Evolutionary conservation across 768 basidiomycete genomes (phyloP).

Genomic region (Sarcodon sp.): DNA sequence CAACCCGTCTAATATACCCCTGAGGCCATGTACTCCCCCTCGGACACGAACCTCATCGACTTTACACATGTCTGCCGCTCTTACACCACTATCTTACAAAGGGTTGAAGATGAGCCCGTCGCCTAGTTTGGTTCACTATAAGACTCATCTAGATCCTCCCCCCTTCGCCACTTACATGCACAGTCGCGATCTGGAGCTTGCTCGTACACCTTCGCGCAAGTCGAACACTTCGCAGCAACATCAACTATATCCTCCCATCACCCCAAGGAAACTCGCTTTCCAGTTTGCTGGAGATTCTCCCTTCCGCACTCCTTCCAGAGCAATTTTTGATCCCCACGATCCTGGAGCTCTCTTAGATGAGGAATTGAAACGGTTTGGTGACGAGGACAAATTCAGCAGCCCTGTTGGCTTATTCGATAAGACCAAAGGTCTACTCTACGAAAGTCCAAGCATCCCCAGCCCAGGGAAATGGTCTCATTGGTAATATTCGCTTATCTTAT

Average conservation of each 20-base stretch:
- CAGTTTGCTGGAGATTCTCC: conserved; percentile 17
- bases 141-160: conserved; percentile 54
- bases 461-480: conserved; percentile 22
- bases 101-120: conserved; percentile 62
- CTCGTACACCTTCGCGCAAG: conserved; percentile 33
- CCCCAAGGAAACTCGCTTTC: conserved; percentile 35
- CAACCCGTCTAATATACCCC: conserved; percentile 20
- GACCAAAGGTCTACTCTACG: conserved; percentile 48
- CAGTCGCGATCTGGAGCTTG: conserved; percentile 11
- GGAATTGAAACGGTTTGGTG: conserved; percentile 40
- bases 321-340: conserved; percentile 62
- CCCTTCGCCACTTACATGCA: conserved; percentile 19
- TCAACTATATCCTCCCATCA: conserved; percentile 20
- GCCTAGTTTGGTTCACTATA: conserved; percentile 54
- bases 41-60: conserved; percentile 12
- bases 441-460: conserved; percentile 55
- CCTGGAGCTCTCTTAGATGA: conserved; percentile 58
- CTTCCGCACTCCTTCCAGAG: conserved; percentile 21
- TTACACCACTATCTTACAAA: conserved; percentile 58
- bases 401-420: conserved; percentile 54
- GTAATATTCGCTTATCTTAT: no score
- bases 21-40: conserved; percentile 26
- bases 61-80: conserved; percentile 39
- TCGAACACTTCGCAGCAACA: background rate
- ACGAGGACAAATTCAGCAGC: conserved; percentile 18